Conservation (phyloP, 805 yeast genomes). For the Saccharomycopsis guyanensis region DNA sequence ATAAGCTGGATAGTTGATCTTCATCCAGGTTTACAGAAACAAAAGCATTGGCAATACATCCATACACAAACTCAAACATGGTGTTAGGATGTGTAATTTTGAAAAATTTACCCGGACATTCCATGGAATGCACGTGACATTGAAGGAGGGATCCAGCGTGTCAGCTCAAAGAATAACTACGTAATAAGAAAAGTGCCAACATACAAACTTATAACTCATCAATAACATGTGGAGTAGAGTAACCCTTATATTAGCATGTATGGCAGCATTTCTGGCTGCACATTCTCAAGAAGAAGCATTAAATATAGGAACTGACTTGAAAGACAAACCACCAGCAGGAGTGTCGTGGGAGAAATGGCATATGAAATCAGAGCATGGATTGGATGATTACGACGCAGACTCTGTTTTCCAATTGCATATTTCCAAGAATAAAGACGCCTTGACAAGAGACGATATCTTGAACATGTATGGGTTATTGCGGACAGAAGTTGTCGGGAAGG, state of each 20-base stretch:
- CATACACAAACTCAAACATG: not conserved
- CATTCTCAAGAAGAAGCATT: constrained; percentile 13
- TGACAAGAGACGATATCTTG: constrained; percentile 58
- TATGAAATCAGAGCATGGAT: constrained; percentile 81
- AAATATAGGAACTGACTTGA: constrained; percentile 16
- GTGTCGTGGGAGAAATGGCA: constrained; percentile 80
- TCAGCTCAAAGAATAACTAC: no score
- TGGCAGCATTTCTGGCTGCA: not conserved
- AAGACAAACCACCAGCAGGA: constrained; percentile 42
- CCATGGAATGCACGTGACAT: not conserved
- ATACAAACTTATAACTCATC: no score
- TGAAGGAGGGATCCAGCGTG: not conserved
- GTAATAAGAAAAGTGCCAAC: no score
- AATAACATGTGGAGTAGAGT: no score
- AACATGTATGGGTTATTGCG: constrained; percentile 74
- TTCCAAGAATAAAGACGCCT: constrained; percentile 45
- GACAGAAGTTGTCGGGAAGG: constrained; percentile 71
- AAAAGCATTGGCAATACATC: not conserved
- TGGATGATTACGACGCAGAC: constrained; percentile 65
- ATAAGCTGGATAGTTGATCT: no score
- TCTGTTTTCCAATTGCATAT: constrained; percentile 81
- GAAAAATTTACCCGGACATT: not conserved
- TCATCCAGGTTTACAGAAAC: no score
- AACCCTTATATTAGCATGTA: not conserved
- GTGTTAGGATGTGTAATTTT: not conserved